Evolutionary conservation across 306 rosid genomes (phyloP).

Genomic region (Luffa aegyptiaca): DNA sequence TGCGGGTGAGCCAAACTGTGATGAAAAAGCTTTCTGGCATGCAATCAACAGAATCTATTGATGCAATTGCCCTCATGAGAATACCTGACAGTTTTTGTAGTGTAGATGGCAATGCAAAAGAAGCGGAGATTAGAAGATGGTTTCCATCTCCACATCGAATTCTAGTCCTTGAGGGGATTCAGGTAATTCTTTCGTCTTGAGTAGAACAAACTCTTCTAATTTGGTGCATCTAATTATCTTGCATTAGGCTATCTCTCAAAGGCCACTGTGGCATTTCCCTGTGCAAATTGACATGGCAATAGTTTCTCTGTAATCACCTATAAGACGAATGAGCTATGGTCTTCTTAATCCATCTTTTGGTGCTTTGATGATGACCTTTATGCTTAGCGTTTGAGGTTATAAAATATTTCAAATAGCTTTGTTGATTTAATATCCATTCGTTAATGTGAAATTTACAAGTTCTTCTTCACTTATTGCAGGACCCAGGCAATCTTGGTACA

Average conservation of each 20-base stretch:
- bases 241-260: neutral
- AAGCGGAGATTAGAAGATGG: constrained; percentile 33
- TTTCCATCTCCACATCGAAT: constrained; percentile 53
- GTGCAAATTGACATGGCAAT: neutral
- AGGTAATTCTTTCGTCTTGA: constrained; percentile 35
- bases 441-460: neutral
- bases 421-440: neutral
- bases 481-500: constrained; percentile 88
- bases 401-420: neutral
- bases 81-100: constrained; percentile 47
- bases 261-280: neutral
- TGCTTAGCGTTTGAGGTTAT: neutral
- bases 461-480: constrained; percentile 42
- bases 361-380: neutral
- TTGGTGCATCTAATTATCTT: neutral
- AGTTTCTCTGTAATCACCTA: neutral
- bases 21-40: constrained; percentile 71
- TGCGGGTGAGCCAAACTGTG: constrained; percentile 56
- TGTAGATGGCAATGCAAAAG: constrained; percentile 27
- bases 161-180: constrained; percentile 82
- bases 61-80: constrained; percentile 70
- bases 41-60: constrained; percentile 63
- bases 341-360: neutral
- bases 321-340: neutral
- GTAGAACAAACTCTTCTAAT: neutral